Conservation (phyloP, 2,329 filamentous ascomycete genomes). For the Meredithiella fracta region DNA sequence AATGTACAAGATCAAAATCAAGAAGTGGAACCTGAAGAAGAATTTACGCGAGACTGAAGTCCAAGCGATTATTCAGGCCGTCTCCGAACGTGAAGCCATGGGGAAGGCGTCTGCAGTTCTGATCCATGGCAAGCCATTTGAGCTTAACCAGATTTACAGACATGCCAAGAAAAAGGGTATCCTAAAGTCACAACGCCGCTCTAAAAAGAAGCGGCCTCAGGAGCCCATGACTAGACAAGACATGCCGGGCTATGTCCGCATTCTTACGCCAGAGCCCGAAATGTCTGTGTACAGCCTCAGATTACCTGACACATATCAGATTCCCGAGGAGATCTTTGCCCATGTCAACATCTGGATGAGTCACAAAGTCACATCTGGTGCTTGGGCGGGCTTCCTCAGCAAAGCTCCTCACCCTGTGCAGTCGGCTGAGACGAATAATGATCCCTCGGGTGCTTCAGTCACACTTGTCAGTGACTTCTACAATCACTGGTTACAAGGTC, state of each 20-base stretch:
- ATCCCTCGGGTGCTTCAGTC: constrained; percentile 11
- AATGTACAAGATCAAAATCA: constrained; percentile 15
- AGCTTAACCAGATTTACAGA: constrained; percentile 12
- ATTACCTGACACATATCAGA: constrained; percentile 8
- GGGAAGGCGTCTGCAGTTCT: constrained; percentile 11
- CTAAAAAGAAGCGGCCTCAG: constrained; percentile 10
- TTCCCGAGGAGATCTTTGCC: constrained; percentile 12
- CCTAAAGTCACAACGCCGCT: constrained; percentile 11
- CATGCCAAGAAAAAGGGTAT: constrained; percentile 15
- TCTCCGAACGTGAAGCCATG: constrained; percentile 9
- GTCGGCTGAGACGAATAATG: constrained; percentile 8
- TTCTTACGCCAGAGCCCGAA: constrained; percentile 9
- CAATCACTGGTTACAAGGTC: constrained; percentile 12
- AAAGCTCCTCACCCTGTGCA: constrained; percentile 6
- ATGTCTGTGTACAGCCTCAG: constrained; percentile 7
- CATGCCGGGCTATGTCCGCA: constrained; percentile 12
- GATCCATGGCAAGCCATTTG: constrained; percentile 13
- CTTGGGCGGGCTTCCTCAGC: constrained; percentile 9
- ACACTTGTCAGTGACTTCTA: constrained; percentile 14
- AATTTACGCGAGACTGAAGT: constrained; percentile 13
- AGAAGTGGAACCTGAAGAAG: constrained; percentile 14
- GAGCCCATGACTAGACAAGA: constrained; percentile 6
- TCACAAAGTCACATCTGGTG: constrained; percentile 10
- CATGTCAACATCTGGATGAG: constrained; percentile 11
- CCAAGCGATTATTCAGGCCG: constrained; percentile 13